These are phyloP conservation scores for Sextonia rubra DNA, from an alignment of 164 flowering plant species.

Conservation along the genomic window DNA sequence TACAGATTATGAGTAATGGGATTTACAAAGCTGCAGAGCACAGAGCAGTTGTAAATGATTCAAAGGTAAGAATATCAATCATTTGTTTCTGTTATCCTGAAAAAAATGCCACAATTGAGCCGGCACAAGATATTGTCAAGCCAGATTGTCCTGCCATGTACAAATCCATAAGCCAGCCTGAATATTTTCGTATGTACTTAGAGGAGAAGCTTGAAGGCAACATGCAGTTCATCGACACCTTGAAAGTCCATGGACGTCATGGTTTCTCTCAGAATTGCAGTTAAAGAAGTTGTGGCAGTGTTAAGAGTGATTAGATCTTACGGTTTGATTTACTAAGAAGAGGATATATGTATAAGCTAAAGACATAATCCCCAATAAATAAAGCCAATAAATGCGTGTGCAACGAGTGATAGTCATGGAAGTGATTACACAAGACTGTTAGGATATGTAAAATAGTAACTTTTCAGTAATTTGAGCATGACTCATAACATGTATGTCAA, in stretches of 20 bases:
- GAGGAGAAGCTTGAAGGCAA: background rate
- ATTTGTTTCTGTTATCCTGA: constrained; percentile 7
- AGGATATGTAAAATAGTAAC: no score
- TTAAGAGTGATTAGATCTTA: no score
- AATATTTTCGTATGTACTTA: background rate
- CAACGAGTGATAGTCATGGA: no score
- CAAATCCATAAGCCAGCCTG: background rate
- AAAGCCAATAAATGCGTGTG: no score
- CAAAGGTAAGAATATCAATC: constrained; percentile 8
- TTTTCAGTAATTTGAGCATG: no score
- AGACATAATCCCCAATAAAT: no score
- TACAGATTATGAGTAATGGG: constrained; percentile 13
- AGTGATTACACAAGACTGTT: no score
- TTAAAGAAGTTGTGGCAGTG: no score
- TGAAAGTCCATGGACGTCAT: background rate
- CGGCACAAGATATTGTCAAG: background rate
- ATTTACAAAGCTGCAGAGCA: constrained; percentile 7
- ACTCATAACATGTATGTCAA: no score
- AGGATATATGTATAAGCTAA: no score
- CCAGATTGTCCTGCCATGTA: constrained; percentile 5
- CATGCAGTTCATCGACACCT: background rate
- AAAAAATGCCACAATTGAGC: background rate
- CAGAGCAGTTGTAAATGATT: constrained; percentile 9
- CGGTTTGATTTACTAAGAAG: no score
- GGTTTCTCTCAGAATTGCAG: background rate